These are phyloP conservation scores for Aspergillus sp. DNA, from an alignment of 2,329 filamentous ascomycete species.

Conservation along the genomic window DNA sequence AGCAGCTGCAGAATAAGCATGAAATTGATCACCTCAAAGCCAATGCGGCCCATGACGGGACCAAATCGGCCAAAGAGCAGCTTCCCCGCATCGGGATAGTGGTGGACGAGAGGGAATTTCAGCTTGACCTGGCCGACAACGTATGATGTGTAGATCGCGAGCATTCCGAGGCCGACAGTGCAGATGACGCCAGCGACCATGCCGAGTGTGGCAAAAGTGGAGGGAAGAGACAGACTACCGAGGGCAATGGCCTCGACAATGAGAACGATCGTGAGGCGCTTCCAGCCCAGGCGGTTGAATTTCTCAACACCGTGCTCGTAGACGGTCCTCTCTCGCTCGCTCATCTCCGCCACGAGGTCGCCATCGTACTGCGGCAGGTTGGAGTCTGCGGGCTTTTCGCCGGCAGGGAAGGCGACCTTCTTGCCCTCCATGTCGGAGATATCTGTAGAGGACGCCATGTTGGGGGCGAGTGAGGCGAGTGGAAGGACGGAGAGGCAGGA, in stretches of 20 bases:
- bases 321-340: slow-evolving; percentile 18
- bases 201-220: slow-evolving; percentile 46
- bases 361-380: slow-evolving; percentile 18
- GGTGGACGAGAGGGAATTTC: slow-evolving; percentile 39
- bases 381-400: slow-evolving; percentile 4
- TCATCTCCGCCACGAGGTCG: slow-evolving; percentile 22
- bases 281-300: slow-evolving; percentile 47
- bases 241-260: slow-evolving; percentile 54
- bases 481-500: background rate
- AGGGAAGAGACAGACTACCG: slow-evolving; percentile 47
- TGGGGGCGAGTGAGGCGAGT: background rate
- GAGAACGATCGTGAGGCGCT: slow-evolving; percentile 49
- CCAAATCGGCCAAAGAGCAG: slow-evolving; percentile 45
- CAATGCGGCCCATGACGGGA: slow-evolving; percentile 22
- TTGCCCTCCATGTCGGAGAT: slow-evolving; percentile 11
- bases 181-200: slow-evolving; percentile 49
- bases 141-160: slow-evolving; percentile 46
- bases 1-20: slow-evolving; percentile 47
- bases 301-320: slow-evolving; percentile 23
- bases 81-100: slow-evolving; percentile 46
- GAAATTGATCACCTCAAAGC: slow-evolving; percentile 43
- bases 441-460: slow-evolving; percentile 13
- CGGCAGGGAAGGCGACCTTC: slow-evolving; percentile 11
- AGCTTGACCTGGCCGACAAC: slow-evolving; percentile 42
- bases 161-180: slow-evolving; percentile 38